phyloP scores from a whole-genome alignment of 2,329 filamentous ascomycete species.

The Conoideocrella luteorostrata region DNA sequence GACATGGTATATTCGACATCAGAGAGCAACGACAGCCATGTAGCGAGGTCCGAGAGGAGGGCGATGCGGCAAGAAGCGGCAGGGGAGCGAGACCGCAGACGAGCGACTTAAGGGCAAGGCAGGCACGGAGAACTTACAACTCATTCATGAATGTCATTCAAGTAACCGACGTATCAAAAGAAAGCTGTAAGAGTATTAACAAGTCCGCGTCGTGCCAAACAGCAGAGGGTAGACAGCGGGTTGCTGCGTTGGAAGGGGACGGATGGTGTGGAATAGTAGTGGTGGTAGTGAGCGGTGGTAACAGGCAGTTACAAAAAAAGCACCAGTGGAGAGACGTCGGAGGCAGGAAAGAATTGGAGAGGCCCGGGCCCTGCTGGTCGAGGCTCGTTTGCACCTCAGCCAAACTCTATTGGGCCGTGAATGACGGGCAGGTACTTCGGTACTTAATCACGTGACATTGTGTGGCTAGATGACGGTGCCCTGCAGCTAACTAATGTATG shows the following conservation, averaged over 20 bases:
- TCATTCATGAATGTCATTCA: slow-evolving; percentile 40
- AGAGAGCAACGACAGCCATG: slow-evolving; percentile 28
- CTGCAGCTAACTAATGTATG: no score
- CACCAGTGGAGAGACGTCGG: slow-evolving; percentile 23
- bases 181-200: slow-evolving; percentile 4
- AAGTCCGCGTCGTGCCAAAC: slow-evolving; percentile 5
- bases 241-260: slow-evolving; percentile 27
- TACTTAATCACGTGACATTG: no score
- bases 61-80: slow-evolving; percentile 31
- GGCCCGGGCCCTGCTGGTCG: no score
- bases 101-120: slow-evolving; percentile 10
- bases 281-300: slow-evolving; percentile 10
- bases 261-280: slow-evolving; percentile 21
- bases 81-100: slow-evolving; percentile 18
- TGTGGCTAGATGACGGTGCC: no score
- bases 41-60: slow-evolving; percentile 22
- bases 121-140: slow-evolving; percentile 37
- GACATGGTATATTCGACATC: slow-evolving; percentile 17
- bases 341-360: slow-evolving; percentile 36
- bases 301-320: slow-evolving; percentile 25
- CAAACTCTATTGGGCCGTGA: slow-evolving; percentile 14
- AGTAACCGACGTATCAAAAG: slow-evolving; percentile 23
- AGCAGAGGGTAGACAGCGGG: slow-evolving; percentile 16
- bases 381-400: slow-evolving; percentile 17
- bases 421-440: slow-evolving; percentile 1